Base-by-base conservation (phyloP, 179 eudicot genomes). In the Sideroxylon spinosum region DNA sequence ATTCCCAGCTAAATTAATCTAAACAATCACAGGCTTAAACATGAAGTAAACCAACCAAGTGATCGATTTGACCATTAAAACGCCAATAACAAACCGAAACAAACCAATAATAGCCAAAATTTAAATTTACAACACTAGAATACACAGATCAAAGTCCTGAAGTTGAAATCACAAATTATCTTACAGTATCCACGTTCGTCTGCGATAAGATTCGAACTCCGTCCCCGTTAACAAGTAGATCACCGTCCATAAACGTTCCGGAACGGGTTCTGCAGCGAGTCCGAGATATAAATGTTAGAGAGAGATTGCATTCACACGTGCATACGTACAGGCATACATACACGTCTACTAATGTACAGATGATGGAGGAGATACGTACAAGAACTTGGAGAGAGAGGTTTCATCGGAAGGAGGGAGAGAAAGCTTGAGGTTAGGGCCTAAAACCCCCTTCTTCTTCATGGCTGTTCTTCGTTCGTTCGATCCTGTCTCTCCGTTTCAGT, bases 161-260 rank as follows among this genome's bases (percentile, higher is more conserved):
- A 71, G 61, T 26, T 6, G 44, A 52, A 71, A 22, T 23, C 1
- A 11, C 37, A 26, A 71, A 52, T 14, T 25, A 79, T 72, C 92
- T 78, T 79, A 95, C 99, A 78, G 85, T 84, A 65, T 89, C 90
- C 66, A 74, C 81, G 78, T 79, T 84, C 82, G 53, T 78, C 74
- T 88, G 86, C 22, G 95, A 75, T 11, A 95, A 97, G 79, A 93
- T 88, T 70, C 99, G 90, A 84, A 95, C 90, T 57, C 99, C 99
- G 79, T 86, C 84, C 75, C 76, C 82, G 76, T 93, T 93, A 25
- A 95, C 99, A 60, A 91, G 88, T 53, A 95, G 95, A 91, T 95
- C 98, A 20, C 99, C 99, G 67, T 93, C 92, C 85, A 83, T 89
- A 83, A 93, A 95, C 46, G 99, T 95, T 29, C 99, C 99, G 49